phyloP scores from a whole-genome alignment of 257 asterid genomes.

The Ligustrum vulgare region DNA sequence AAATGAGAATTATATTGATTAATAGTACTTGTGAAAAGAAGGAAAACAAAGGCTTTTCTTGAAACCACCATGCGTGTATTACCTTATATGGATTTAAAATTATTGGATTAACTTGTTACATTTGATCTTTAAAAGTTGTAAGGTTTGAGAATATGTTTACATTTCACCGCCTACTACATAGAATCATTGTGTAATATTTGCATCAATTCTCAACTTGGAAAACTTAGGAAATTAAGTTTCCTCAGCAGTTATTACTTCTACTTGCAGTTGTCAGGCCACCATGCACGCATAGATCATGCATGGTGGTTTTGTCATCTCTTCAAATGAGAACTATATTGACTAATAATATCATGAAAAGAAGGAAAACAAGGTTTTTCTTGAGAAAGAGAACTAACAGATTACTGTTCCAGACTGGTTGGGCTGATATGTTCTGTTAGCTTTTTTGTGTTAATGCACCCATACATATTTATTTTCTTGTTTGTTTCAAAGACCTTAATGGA shows the following conservation, averaged over 20 bases:
- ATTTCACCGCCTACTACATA: not conserved
- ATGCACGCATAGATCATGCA: not conserved
- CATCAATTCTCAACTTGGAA: conserved; percentile 2
- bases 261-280: conserved; percentile 8
- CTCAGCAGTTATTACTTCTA: not conserved
- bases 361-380: not conserved
- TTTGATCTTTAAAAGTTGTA: conserved; percentile 1
- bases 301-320: not conserved
- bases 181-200: conserved; percentile 3
- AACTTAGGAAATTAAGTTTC: not conserved
- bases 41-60: not conserved
- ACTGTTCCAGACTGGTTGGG: not conserved
- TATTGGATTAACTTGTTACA: not conserved
- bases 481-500: not conserved
- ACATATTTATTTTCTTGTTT: not conserved
- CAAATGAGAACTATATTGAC: not conserved
- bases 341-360: not conserved
- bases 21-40: not conserved
- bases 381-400: not conserved
- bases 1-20: not conserved
- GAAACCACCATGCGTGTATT: not conserved
- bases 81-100: not conserved
- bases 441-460: not conserved
- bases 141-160: not conserved
- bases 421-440: not conserved